phyloP scores from a whole-genome alignment of 108 stramenopile species.

The Mediolabrus comicus region DNA sequence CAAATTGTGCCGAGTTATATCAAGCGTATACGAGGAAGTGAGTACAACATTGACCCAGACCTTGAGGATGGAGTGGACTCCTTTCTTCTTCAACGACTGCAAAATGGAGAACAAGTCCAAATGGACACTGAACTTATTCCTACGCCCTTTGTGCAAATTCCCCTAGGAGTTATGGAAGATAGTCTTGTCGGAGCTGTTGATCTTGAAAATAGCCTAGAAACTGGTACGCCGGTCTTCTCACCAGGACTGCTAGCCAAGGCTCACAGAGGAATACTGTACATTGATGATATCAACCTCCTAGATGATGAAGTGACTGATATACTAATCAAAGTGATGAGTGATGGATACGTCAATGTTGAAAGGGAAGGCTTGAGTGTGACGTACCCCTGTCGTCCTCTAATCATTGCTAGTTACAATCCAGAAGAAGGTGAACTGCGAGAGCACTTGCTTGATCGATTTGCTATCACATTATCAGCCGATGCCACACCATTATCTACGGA shows the following conservation, averaged over 20 bases:
- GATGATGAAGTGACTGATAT: constrained; percentile 65
- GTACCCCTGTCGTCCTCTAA: constrained; percentile 64
- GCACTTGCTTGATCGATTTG: constrained; percentile 72
- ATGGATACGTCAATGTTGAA: constrained; percentile 62
- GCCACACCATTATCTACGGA: constrained; percentile 43
- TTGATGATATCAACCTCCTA: constrained; percentile 77
- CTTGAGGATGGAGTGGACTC: constrained; percentile 43
- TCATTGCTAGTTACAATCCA: constrained; percentile 77
- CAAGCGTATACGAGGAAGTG: constrained; percentile 33
- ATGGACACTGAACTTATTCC: constrained; percentile 61
- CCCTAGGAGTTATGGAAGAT: constrained; percentile 75
- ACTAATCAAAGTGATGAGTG: constrained; percentile 54
- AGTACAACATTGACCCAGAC: constrained; percentile 69
- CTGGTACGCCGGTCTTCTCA: constrained; percentile 59
- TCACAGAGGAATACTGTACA: constrained; percentile 66
- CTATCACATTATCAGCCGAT: constrained; percentile 59
- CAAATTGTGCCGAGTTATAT: constrained; percentile 59
- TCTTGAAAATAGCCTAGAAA: constrained; percentile 55
- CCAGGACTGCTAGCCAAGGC: constrained; percentile 70
- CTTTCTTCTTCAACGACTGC: constrained; percentile 39
- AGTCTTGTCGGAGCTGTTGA: constrained; percentile 66
- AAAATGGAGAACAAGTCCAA: constrained; percentile 28
- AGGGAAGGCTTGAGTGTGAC: constrained; percentile 62
- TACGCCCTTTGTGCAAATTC: constrained; percentile 69
- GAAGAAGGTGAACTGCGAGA: constrained; percentile 76